Evolutionary conservation across 768 basidiomycete genomes (phyloP).

Genomic region (Tephrocybe rancida): DNA sequence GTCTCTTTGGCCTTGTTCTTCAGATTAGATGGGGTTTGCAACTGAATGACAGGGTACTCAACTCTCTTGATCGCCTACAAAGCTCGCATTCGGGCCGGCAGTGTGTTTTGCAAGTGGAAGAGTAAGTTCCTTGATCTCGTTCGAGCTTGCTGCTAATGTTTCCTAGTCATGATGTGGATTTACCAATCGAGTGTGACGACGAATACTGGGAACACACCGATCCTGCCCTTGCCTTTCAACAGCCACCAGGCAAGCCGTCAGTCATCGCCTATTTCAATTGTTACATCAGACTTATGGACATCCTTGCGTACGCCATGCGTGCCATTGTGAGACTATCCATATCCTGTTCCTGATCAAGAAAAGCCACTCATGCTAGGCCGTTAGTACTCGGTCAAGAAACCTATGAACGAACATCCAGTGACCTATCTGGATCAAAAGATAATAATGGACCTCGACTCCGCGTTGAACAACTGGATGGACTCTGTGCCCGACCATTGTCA

Average conservation of each 20-base stretch:
- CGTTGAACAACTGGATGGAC: constrained; percentile 79
- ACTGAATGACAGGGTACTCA: constrained; percentile 42
- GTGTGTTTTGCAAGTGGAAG: constrained; percentile 74
- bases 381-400: constrained; percentile 75
- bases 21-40: not conserved
- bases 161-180: constrained; percentile 69
- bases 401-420: constrained; percentile 50
- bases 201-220: constrained; percentile 69
- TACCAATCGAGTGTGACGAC: constrained; percentile 64
- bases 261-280: constrained; percentile 57
- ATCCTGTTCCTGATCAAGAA: not conserved
- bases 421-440: constrained; percentile 61
- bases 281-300: constrained; percentile 58
- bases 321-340: constrained; percentile 51
- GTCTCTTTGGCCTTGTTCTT: not conserved
- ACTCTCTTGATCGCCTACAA: constrained; percentile 47
- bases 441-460: constrained; percentile 74
- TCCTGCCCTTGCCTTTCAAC: constrained; percentile 55
- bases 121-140: constrained; percentile 42
- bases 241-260: constrained; percentile 62
- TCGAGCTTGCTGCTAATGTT: not conserved
- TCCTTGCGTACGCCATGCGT: constrained; percentile 60
- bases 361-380: not conserved
- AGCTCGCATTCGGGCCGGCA: constrained; percentile 66
- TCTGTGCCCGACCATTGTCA: constrained; percentile 60